A percentile compares a stretch with the other conserved stretches of the same genome.
Evolutionary conservation across 2,329 filamentous ascomycete genomes (phyloP).

Genomic region (Pestalotiopsis sp.): DNA sequence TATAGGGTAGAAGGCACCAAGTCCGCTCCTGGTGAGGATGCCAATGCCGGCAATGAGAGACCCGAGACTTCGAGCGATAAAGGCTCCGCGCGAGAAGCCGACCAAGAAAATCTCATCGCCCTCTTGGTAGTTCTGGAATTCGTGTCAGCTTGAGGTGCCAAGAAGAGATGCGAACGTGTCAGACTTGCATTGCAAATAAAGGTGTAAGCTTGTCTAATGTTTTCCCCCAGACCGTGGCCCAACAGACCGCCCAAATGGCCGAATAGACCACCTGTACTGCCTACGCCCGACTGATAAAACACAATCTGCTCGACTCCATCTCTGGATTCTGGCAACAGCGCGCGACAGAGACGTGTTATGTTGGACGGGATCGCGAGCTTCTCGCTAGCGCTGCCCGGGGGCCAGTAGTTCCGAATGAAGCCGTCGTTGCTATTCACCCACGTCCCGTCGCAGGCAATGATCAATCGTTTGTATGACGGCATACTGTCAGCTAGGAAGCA

Average conservation of each 20-base stretch:
- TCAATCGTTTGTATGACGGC: neutral
- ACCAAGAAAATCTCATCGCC: conserved; percentile 7
- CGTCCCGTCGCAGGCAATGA: conserved; percentile 8
- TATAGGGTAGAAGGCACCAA: conserved; percentile 9
- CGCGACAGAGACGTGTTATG: conserved; percentile 1
- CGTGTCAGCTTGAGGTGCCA: neutral
- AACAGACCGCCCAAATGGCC: neutral
- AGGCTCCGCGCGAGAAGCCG: conserved; percentile 5
- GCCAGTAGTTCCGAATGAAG: neutral
- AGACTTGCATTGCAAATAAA: conserved; percentile 5
- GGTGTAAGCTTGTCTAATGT: conserved; percentile 6
- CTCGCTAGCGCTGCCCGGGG: neutral
- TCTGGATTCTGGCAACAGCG: neutral
- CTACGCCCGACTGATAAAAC: conserved; percentile 1
- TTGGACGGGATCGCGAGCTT: conserved; percentile 4
- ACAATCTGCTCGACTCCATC: conserved; percentile 8
- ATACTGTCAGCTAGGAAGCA: neutral
- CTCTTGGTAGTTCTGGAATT: conserved; percentile 5
- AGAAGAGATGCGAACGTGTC: neutral
- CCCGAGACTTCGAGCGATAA: conserved; percentile 4
- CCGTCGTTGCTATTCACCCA: conserved; percentile 6
- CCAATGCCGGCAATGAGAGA: conserved; percentile 1
- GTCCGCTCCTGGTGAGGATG: neutral
- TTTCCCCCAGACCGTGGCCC: neutral
- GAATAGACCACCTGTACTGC: neutral